A percentile compares a stretch with the other conserved stretches of the same genome.
These are phyloP conservation scores for Penicillium griseofulvum DNA, from an alignment of 2,329 filamentous ascomycete species.

Conservation along the genomic window DNA sequence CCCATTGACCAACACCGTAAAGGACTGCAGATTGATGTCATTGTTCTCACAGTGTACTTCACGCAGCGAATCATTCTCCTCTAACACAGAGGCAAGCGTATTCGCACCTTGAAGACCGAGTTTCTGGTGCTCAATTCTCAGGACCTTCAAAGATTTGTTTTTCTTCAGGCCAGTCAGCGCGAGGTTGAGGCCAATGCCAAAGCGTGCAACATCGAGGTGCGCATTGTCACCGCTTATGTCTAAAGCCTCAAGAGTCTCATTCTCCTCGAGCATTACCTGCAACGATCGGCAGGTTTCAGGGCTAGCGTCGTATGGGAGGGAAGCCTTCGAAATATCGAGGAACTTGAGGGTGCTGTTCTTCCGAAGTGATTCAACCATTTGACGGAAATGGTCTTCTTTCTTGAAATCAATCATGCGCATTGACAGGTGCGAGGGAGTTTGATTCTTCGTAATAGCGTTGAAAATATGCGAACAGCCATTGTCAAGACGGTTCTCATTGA, in stretches of 20 bases:
- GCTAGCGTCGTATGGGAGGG: conserved; percentile 66
- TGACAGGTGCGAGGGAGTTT: conserved; percentile 62
- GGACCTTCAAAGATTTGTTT: conserved; percentile 60
- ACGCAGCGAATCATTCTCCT: conserved; percentile 60
- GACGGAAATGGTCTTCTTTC: conserved; percentile 62
- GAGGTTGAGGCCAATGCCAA: conserved; percentile 66
- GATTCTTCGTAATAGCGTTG: conserved; percentile 48
- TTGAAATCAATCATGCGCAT: conserved; percentile 69
- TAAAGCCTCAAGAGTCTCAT: conserved; percentile 63
- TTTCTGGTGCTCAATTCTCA: conserved; percentile 67
- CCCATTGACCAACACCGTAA: conserved; percentile 67
- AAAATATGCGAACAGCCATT: conserved; percentile 45
- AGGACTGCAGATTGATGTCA: conserved; percentile 67
- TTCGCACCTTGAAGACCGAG: conserved; percentile 68
- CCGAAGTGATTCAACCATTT: conserved; percentile 61
- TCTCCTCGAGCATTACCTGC: conserved; percentile 64
- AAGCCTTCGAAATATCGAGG: conserved; percentile 68
- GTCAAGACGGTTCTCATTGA: conserved; percentile 59
- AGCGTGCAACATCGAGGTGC: conserved; percentile 66
- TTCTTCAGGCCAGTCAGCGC: conserved; percentile 63
- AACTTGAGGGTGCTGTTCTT: conserved; percentile 62
- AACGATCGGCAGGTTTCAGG: conserved; percentile 65
- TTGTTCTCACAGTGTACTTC: conserved; percentile 72
- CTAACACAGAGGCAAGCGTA: conserved; percentile 66
- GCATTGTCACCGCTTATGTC: conserved; percentile 71